phyloP scores from a whole-genome alignment of 2,329 filamentous ascomycete genomes.

The Fusarium sarcochroum region DNA sequence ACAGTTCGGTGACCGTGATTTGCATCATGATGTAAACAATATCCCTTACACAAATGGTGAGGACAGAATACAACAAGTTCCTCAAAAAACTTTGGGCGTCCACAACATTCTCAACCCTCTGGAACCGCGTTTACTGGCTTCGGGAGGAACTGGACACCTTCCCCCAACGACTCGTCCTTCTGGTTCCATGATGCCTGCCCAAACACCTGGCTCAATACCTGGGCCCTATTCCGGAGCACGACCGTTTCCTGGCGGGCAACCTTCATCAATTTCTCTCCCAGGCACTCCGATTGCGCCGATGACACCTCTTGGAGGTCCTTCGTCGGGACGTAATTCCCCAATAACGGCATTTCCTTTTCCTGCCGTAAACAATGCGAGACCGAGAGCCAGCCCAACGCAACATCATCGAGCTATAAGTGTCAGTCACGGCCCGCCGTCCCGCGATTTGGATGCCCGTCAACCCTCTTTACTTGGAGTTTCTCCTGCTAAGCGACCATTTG shows the following conservation, averaged over 20 bases:
- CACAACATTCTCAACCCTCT: constrained; percentile 58
- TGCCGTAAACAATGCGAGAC: constrained; percentile 48
- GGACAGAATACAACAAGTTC: constrained; percentile 45
- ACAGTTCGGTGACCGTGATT: constrained; percentile 43
- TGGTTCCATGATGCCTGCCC: constrained; percentile 38
- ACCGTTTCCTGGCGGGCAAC: constrained; percentile 48
- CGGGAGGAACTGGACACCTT: constrained; percentile 32
- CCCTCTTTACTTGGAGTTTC: constrained; percentile 43
- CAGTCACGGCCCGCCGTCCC: constrained; percentile 42
- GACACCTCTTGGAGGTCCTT: constrained; percentile 48
- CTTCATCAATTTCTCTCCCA: constrained; percentile 53
- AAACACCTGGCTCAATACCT: constrained; percentile 37
- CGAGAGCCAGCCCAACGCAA: constrained; percentile 52
- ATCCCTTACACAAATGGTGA: constrained; percentile 43
- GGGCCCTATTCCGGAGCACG: constrained; percentile 44
- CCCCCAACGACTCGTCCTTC: constrained; percentile 33
- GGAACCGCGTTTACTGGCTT: constrained; percentile 45
- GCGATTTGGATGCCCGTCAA: constrained; percentile 45
- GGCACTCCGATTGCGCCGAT: constrained; percentile 50
- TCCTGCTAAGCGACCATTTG: constrained; percentile 53
- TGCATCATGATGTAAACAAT: constrained; percentile 40
- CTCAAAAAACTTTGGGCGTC: constrained; percentile 52
- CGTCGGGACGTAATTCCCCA: constrained; percentile 54
- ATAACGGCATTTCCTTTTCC: constrained; percentile 52
- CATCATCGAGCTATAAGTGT: constrained; percentile 50